Evolutionary conservation across 1,284 basidiomycete species (phyloP), one percentile per base, ranked within the genome.

Genomic region (Cerioporus squamosus): DNA sequence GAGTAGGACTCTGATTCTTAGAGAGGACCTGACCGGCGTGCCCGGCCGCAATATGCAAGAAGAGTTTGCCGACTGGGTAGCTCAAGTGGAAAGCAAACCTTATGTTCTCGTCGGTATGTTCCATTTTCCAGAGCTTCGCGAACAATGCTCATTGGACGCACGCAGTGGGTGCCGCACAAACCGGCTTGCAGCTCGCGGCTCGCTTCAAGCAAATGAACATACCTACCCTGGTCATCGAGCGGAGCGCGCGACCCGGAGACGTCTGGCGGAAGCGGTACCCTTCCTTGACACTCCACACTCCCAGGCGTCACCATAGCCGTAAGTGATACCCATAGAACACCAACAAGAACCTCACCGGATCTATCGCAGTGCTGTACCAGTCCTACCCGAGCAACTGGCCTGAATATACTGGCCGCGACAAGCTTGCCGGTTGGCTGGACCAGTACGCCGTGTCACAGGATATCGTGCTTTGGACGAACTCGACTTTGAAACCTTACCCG

Each of bases 371-470:
- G 51, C 70, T 80, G 22, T 71, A 72, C 43, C 67, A 54, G 33
- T 60, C 58, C 66, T 76, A 68, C 61, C 77, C 72, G 10, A 42
- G 54, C 2, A 70, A 69, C 47, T 72, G 72, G 70, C 68, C 70
- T 0, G 51, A 63, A 18, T 73, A 60, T 47, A 68, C 70, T 3
- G 68, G 70, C 2, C 64, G 67, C 4, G 70, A 70, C 53, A 71
- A 80, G 64, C 68, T 90, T 2, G 87, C 83, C 0, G 82, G 86
- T 67, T 90, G 85, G 83, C 73, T 89, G 3, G 85, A 90, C 69
- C 72, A 74, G 4, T 91, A 89, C 70, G 86, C 83, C 6, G 76
- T 81, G 26, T 72, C 79, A 1, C 78, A 89, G 64, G 86, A 89
- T 60, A 67, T 89, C 42, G 82, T 85, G 62, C 75, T 85, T n/a